These are phyloP conservation scores for Blattamonas nauphoetae DNA, from an alignment of 78 protist genomes.

Conservation along the genomic window DNA sequence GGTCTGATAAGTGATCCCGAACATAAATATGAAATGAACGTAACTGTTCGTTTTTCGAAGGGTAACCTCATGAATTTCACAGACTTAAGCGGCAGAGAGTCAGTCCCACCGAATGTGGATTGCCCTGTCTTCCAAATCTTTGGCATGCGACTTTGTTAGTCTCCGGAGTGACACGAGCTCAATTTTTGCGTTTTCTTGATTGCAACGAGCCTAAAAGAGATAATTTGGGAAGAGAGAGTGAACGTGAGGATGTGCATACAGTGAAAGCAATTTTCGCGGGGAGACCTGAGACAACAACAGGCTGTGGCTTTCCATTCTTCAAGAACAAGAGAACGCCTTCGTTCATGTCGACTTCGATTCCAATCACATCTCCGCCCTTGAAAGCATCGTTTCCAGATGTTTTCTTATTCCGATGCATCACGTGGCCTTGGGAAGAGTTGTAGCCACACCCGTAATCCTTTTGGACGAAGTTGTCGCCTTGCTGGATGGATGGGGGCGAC, in stretches of 20 bases:
- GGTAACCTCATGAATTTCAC: too few relatives aligned
- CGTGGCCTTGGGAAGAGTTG: neutral
- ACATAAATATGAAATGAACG: too few relatives aligned
- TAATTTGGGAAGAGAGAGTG: neutral
- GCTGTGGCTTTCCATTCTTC: neutral
- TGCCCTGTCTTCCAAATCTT: too few relatives aligned
- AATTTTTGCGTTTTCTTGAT: too few relatives aligned
- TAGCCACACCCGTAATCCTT: neutral
- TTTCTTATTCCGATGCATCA: neutral
- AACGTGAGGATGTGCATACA: neutral
- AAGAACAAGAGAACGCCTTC: neutral
- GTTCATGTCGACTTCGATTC: neutral
- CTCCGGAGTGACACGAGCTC: too few relatives aligned
- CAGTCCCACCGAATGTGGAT: too few relatives aligned
- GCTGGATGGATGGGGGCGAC: neutral
- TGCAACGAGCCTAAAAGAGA: too few relatives aligned
- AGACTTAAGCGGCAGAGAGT: too few relatives aligned
- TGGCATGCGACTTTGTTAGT: too few relatives aligned
- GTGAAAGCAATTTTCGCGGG: neutral
- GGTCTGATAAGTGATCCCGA: too few relatives aligned
- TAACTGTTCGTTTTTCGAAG: too few relatives aligned
- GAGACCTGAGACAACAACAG: neutral
- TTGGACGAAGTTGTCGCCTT: neutral
- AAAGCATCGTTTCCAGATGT: neutral
- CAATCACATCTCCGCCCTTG: neutral